Percentiles rank a stretch among this genome's conserved stretches.
These are phyloP conservation scores for Talaromyces sp. DNA, from an alignment of 2,329 filamentous ascomycete species.

Conservation along the genomic window DNA sequence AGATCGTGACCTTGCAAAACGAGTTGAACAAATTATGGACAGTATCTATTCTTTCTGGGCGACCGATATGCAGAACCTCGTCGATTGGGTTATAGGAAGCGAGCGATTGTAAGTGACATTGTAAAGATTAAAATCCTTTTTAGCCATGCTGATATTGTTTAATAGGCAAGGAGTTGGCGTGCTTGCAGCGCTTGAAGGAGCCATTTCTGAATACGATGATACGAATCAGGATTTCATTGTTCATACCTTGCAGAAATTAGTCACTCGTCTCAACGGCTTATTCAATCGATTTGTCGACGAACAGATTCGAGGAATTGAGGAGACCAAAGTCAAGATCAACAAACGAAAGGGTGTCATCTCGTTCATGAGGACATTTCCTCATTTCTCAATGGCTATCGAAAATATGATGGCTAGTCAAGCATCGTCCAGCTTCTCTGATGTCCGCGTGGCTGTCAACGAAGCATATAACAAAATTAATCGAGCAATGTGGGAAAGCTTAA, in stretches of 20 bases:
- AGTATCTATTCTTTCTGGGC: slow-evolving; percentile 79
- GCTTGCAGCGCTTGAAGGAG: slow-evolving; percentile 72
- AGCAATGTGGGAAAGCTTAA: slow-evolving; percentile 94
- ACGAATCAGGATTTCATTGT: slow-evolving; percentile 91
- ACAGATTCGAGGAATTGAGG: slow-evolving; percentile 91
- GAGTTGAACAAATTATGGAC: slow-evolving; percentile 82
- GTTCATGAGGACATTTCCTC: slow-evolving; percentile 89
- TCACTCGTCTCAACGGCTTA: slow-evolving; percentile 64
- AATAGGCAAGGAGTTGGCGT: slow-evolving; percentile 81
- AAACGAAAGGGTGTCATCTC: slow-evolving; percentile 95
- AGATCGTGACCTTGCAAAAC: slow-evolving; percentile 76
- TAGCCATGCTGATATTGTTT: slow-evolving; percentile 16
- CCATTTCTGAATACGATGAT: slow-evolving; percentile 71
- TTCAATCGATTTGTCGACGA: slow-evolving; percentile 91
- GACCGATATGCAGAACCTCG: slow-evolving; percentile 67
- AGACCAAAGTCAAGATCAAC: slow-evolving; percentile 98
- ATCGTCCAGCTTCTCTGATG: slow-evolving; percentile 53
- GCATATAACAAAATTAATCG: slow-evolving; percentile 86
- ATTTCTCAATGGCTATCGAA: slow-evolving; percentile 76
- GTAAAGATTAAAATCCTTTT: background rate
- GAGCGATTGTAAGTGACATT: slow-evolving; percentile 68
- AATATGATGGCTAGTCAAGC: slow-evolving; percentile 61
- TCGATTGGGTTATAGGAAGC: slow-evolving; percentile 74
- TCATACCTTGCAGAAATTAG: slow-evolving; percentile 70
- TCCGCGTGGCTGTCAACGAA: slow-evolving; percentile 73